phyloP scores from a whole-genome alignment of 331 rosid genomes.

The Malus hybrid region DNA sequence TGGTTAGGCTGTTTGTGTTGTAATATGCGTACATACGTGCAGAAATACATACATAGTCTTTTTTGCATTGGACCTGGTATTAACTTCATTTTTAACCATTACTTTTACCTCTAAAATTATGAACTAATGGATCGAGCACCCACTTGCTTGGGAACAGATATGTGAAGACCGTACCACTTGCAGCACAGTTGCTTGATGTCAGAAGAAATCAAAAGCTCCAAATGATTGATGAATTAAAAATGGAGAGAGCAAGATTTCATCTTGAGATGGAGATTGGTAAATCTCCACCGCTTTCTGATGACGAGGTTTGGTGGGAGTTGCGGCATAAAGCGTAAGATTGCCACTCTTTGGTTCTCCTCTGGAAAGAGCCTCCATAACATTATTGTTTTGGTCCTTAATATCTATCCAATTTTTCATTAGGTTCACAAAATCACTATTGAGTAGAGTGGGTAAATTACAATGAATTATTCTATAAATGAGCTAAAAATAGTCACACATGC shows the following conservation, averaged over 20 bases:
- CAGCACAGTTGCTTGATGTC: conserved; percentile 86
- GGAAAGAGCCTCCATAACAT: not conserved
- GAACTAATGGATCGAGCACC: not conserved
- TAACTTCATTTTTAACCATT: not conserved
- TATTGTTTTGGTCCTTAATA: not conserved
- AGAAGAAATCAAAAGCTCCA: conserved; percentile 83
- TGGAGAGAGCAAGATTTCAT: conserved; percentile 58
- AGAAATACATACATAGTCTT: not conserved
- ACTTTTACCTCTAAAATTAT: conserved; percentile 1
- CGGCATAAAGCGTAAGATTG: conserved; percentile 71
- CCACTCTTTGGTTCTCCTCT: not conserved
- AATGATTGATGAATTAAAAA: conserved; percentile 60
- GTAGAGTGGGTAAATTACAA: not conserved
- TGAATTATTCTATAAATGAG: not conserved
- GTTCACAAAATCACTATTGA: not conserved
- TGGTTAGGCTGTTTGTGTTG: not conserved
- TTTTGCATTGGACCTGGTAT: not conserved
- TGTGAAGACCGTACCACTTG: conserved; percentile 91
- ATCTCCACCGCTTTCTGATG: conserved; percentile 87
- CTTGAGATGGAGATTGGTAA: conserved; percentile 90
- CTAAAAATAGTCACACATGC: not conserved
- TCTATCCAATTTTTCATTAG: not conserved
- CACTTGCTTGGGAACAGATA: conserved; percentile 44
- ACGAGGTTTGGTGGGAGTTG: conserved; percentile 78
- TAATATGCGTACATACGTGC: not conserved